A percentile compares a stretch with the other conserved stretches of the same genome.
phyloP scores from a whole-genome alignment of 805 yeast genomes.

The Lipomyces yamadae region DNA sequence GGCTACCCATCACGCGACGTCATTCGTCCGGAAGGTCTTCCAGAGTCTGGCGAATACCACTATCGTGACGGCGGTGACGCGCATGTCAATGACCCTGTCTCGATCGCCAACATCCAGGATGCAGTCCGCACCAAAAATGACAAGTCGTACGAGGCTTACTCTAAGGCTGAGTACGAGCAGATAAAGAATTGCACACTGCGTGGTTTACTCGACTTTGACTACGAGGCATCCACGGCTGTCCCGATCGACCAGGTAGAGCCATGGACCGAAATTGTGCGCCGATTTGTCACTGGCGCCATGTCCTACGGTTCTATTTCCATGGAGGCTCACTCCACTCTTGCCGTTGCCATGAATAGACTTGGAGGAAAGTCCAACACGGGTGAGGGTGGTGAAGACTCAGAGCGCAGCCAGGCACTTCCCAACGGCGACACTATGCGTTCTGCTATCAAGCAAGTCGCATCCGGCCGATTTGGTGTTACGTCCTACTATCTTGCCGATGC shows the following conservation, averaged over 20 bases:
- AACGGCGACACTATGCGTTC: slow-evolving; percentile 98
- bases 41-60: slow-evolving; percentile 96
- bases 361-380: slow-evolving; percentile 99
- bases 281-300: slow-evolving; percentile 99
- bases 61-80: slow-evolving; percentile 99
- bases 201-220: slow-evolving; percentile 92
- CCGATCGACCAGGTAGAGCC: slow-evolving; percentile 99
- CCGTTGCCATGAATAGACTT: slow-evolving; percentile 96
- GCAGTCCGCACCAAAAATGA: slow-evolving; percentile 98
- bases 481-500: slow-evolving; percentile 93
- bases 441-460: slow-evolving; percentile 97
- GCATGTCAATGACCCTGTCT: slow-evolving; percentile 92
- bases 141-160: slow-evolving; percentile 85
- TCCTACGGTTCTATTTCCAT: slow-evolving; percentile 97
- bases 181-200: slow-evolving; percentile 90
- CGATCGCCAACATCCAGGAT: slow-evolving; percentile 93
- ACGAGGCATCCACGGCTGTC: slow-evolving; percentile 67
- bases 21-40: slow-evolving; percentile 71
- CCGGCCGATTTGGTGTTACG: slow-evolving; percentile 98
- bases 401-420: slow-evolving; percentile 74
- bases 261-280: slow-evolving; percentile 97
- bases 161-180: slow-evolving; percentile 88
- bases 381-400: slow-evolving; percentile 99
- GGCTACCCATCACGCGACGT: slow-evolving; percentile 84
- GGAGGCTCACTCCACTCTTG: slow-evolving; percentile 97